Percentiles rank a stretch among this genome's conserved stretches.
Evolutionary conservation across 176 grass and related monocot species (phyloP).

Genomic region (Guadua angustifolia): DNA sequence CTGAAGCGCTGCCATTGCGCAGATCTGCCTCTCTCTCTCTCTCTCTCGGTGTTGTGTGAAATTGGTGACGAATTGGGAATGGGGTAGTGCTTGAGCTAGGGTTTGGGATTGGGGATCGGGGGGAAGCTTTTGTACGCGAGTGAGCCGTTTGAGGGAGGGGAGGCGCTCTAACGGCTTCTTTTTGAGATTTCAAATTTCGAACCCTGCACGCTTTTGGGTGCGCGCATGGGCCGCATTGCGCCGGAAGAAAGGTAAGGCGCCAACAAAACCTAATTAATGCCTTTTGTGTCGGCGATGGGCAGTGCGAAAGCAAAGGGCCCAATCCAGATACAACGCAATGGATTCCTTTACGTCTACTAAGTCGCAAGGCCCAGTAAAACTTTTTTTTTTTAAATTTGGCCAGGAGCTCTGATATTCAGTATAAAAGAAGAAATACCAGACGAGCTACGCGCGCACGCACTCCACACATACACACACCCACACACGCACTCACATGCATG

Average conservation of each 20-base stretch:
- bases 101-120: constrained; percentile 20
- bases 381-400: too few species aligned
- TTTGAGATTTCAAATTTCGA: constrained; percentile 50
- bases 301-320: background rate
- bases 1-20: constrained; percentile 48
- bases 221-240: background rate
- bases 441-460: too few species aligned
- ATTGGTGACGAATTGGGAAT: background rate
- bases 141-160: constrained; percentile 46
- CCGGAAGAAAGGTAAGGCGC: background rate
- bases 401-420: too few species aligned
- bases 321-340: background rate
- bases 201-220: background rate
- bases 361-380: background rate
- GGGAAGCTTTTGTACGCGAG: constrained; percentile 43
- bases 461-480: too few species aligned
- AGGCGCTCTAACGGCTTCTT: constrained; percentile 40
- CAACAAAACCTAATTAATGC: background rate
- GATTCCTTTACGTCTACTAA: background rate
- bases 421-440: too few species aligned
- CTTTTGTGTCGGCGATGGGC: background rate
- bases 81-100: background rate
- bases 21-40: constrained; percentile 11
- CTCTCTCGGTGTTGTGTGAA: background rate
- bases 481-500: too few species aligned